A percentile compares a stretch with the other conserved stretches of the same genome.
Evolutionary conservation across 805 yeast genomes (phyloP).

Genomic region (Grigorovia humatica): DNA sequence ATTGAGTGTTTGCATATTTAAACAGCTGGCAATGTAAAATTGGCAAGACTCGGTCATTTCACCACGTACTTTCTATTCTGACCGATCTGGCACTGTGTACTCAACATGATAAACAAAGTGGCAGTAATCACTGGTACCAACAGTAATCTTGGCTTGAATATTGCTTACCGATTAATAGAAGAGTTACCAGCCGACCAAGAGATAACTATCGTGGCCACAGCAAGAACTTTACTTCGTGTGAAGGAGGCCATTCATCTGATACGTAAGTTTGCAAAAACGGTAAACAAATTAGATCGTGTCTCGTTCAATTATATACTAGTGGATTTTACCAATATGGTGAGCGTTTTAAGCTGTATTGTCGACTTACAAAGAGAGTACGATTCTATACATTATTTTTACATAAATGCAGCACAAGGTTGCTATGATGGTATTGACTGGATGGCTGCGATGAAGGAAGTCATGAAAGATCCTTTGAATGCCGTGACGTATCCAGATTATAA

Average conservation of each 20-base stretch:
- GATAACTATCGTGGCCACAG: conserved; percentile 76
- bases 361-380: conserved; percentile 56
- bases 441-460: conserved; percentile 60
- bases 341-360: conserved; percentile 62
- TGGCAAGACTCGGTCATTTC: too few species aligned
- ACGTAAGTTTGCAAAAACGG: conserved; percentile 30
- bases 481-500: conserved; percentile 86
- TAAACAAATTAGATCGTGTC: conserved; percentile 36
- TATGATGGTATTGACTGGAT: conserved; percentile 82
- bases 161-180: conserved; percentile 69
- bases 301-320: conserved; percentile 83
- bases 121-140: conserved; percentile 39
- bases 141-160: conserved; percentile 72
- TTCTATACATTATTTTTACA: conserved; percentile 65
- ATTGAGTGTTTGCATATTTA: not conserved
- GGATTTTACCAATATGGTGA: conserved; percentile 87
- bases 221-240: conserved; percentile 79
- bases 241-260: conserved; percentile 59
- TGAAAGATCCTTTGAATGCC: conserved; percentile 59
- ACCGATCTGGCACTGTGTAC: not conserved
- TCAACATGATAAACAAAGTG: conserved; percentile 20
- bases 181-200: conserved; percentile 42
- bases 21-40: not conserved
- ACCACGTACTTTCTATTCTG: too few species aligned
- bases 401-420: conserved; percentile 86